Evolutionary conservation across 2,329 filamentous ascomycete species (phyloP), one percentile per base, ranked within the genome.

Genomic region (Pseudopyricularia javanii): DNA sequence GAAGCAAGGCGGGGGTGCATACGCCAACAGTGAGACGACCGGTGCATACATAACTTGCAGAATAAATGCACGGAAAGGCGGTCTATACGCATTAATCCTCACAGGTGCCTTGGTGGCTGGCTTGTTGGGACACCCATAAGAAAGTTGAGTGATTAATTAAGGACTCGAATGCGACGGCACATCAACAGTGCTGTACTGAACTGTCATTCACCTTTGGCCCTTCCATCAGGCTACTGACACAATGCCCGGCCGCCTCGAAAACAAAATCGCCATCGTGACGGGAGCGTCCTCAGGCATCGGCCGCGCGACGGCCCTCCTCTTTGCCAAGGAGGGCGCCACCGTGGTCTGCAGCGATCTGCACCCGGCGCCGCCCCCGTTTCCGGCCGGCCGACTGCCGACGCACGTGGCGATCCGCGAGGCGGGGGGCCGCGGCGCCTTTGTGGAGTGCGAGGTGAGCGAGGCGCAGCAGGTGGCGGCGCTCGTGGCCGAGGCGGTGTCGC

Each of bases 221-320:
- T n/a, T n/a, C n/a, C n/a, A n/a, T n/a, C n/a, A n/a, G n/a, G n/a
- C n/a, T n/a, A n/a, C n/a, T n/a, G n/a, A n/a, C n/a, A n/a, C n/a
- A n/a, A 53, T 53, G 52, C 12, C 52, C 12, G 47, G 47, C 34
- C 68, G 73, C 56, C 69, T 80, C 43, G 63, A 72, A 51, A 73
- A 71, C 58, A 80, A 79, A 62, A 75, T 80, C 7, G 76, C 76
- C 53, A 74, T 81, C 52, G 72, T 81, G 22, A 80, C 78, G 7
- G 75, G 72, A 33, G 78, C 68, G 5, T 76, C 73, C 9, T 74
- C 72, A 11, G 78, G 78, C 5, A 80, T 81, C 58, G 78, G 78
- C 34, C 75, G 74, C 54, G 76, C 71, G 26, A 81, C 80, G 50
- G 72, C 74, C 3, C 66, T 70, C 66, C 59, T 57, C 54, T 61